A percentile compares a stretch with the other conserved stretches of the same genome.
phyloP scores from a whole-genome alignment of 441 rosid genomes.

The Aleurites moluccanus region DNA sequence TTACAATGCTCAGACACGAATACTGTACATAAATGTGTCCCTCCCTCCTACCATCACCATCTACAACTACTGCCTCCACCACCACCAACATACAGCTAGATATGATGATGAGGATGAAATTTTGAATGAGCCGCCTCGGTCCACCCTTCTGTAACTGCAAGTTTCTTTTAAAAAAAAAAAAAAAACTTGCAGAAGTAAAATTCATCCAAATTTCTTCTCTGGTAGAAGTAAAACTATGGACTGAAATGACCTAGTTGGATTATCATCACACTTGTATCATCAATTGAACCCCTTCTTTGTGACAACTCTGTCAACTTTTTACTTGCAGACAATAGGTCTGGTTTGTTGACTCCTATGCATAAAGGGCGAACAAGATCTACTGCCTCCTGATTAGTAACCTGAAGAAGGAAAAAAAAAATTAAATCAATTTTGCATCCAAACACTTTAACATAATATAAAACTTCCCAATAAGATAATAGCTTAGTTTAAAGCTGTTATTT shows the following conservation, averaged over 20 bases:
- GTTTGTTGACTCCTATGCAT: slow-evolving; percentile 39
- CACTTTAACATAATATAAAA: neutral
- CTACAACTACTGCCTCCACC: neutral
- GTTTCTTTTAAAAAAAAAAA: neutral
- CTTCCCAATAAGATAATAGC: no score
- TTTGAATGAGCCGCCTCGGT: neutral
- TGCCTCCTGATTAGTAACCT: slow-evolving; percentile 93
- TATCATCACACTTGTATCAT: slow-evolving; percentile 79
- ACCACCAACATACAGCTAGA: neutral
- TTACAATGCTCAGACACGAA: neutral
- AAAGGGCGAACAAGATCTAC: slow-evolving; percentile 64
- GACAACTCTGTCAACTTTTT: slow-evolving; percentile 75
- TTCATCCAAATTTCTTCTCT: neutral
- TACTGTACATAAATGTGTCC: neutral
- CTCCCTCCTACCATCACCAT: neutral
- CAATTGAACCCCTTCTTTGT: slow-evolving; percentile 59
- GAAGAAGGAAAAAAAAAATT: slow-evolving; percentile 9
- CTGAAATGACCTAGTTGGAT: slow-evolving; percentile 43
- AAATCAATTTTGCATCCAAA: neutral
- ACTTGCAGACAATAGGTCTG: slow-evolving; percentile 57
- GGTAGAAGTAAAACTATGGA: neutral
- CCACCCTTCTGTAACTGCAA: slow-evolving; percentile 8
- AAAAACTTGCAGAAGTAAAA: slow-evolving; percentile 17
- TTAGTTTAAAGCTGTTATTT: neutral
- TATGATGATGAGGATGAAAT: neutral